Conservation (phyloP, 352 stramenopile species). For the Discostella stelligera region DNA sequence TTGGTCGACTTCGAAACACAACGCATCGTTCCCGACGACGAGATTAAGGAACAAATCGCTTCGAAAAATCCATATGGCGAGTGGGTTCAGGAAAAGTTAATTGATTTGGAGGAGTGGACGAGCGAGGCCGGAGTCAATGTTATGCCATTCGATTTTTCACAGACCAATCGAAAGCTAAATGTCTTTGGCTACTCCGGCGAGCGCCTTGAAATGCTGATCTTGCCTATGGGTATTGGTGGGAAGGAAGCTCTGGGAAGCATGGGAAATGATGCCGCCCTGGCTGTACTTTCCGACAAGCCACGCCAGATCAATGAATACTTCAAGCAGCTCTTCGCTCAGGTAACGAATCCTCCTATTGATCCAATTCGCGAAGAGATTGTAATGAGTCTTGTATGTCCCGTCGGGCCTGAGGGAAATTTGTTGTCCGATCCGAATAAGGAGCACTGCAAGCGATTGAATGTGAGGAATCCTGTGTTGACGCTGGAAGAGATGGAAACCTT, state of each 20-base stretch:
- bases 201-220: constrained; percentile 92
- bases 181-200: constrained; percentile 95
- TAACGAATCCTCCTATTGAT: constrained; percentile 97
- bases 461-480: constrained; percentile 92
- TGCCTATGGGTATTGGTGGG: constrained; percentile 91
- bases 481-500: constrained; percentile 90
- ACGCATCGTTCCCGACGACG: constrained; percentile 92
- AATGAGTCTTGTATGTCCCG: constrained; percentile 94
- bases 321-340: constrained; percentile 88
- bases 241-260: constrained; percentile 94
- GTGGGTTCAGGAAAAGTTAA: constrained; percentile 89
- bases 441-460: constrained; percentile 86
- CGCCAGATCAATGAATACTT: constrained; percentile 84
- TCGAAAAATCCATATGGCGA: constrained; percentile 88
- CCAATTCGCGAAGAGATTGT: constrained; percentile 96
- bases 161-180: constrained; percentile 90
- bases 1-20: constrained; percentile 93
- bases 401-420: constrained; percentile 93
- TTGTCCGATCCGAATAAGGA: constrained; percentile 82
- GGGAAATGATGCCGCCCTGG: constrained; percentile 93
- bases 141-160: constrained; percentile 78
- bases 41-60: constrained; percentile 92
- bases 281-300: constrained; percentile 86
- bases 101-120: constrained; percentile 87
- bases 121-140: constrained; percentile 36